These are phyloP conservation scores for Aspergillus carlsbadensis DNA, from an alignment of 495 filamentous ascomycete species.

Conservation along the genomic window DNA sequence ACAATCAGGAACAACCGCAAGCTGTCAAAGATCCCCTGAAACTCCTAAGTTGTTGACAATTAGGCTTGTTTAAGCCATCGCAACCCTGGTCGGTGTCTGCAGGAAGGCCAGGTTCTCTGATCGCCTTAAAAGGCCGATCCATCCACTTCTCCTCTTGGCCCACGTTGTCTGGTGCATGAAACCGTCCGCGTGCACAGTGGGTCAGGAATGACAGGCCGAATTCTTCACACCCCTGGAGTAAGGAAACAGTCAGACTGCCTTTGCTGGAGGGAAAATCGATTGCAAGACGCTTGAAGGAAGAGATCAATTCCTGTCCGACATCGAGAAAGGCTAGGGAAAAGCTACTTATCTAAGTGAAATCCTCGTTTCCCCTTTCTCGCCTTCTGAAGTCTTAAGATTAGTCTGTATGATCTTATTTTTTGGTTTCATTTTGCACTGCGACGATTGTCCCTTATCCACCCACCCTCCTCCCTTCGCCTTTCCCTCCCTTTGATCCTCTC, in stretches of 20 bases:
- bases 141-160: slow-evolving; percentile 36
- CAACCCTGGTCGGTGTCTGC: slow-evolving; percentile 19
- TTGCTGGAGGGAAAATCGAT: background rate
- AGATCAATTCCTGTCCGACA: background rate
- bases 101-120: slow-evolving; percentile 23
- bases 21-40: too few relatives aligned
- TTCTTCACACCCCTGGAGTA: slow-evolving; percentile 34
- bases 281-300: too few relatives aligned
- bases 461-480: slow-evolving; percentile 21
- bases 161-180: slow-evolving; percentile 49
- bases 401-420: slow-evolving; percentile 11
- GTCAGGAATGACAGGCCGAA: slow-evolving; percentile 43
- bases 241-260: slow-evolving; percentile 1
- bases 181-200: slow-evolving; percentile 47
- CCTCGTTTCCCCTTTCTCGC: slow-evolving; percentile 4
- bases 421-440: slow-evolving; percentile 14
- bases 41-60: background rate
- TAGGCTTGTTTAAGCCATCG: background rate
- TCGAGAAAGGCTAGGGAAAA: background rate
- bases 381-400: background rate
- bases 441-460: slow-evolving; percentile 20
- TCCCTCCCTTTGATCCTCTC: slow-evolving; percentile 11
- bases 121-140: slow-evolving; percentile 29
- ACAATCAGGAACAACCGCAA: too few relatives aligned
- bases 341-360: slow-evolving; percentile 6